These are phyloP conservation scores for Blastocystis sp. DNA, from an alignment of 352 stramenopile genomes.

Conservation along the genomic window DNA sequence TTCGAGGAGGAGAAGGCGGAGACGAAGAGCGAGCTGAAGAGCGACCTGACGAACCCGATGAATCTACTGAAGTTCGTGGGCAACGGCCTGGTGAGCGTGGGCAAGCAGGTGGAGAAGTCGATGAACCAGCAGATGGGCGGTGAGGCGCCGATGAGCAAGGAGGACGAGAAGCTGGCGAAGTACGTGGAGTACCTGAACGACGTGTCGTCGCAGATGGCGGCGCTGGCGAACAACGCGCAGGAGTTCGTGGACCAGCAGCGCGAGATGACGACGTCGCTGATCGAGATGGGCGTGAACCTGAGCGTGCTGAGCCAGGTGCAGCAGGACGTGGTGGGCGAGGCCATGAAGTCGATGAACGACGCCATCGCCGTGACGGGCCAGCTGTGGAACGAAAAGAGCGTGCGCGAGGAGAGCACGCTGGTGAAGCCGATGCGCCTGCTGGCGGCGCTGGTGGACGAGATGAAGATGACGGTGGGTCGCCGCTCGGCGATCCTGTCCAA, in stretches of 20 bases:
- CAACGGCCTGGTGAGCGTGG: constrained; percentile 2
- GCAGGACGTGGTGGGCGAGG: constrained; percentile 46
- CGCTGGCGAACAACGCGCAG: neutral
- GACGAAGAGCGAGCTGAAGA: constrained; percentile 45
- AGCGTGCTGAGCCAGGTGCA: constrained; percentile 37
- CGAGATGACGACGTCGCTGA: neutral
- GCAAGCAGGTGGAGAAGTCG: constrained; percentile 40
- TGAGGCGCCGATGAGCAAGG: constrained; percentile 52
- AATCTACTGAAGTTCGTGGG: constrained; percentile 63
- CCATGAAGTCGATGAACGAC: constrained; percentile 35
- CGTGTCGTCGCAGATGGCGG: constrained; percentile 25
- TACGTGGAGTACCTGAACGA: constrained; percentile 56
- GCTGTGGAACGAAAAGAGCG: constrained; percentile 15
- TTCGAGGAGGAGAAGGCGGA: constrained; percentile 56
- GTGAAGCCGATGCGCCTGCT: constrained; percentile 44
- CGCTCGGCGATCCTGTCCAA: constrained; percentile 43
- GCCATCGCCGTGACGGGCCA: neutral
- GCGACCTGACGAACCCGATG: constrained; percentile 55
- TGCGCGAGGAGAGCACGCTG: constrained; percentile 10
- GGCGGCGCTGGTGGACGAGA: constrained; percentile 32
- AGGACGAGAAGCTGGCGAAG: constrained; percentile 57
- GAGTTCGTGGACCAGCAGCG: constrained; percentile 40
- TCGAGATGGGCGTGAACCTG: constrained; percentile 14
- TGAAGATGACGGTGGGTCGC: constrained; percentile 51
- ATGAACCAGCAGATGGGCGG: constrained; percentile 41